Conservation (phyloP, 306 rosid genomes). For the Sicyos edulis region DNA sequence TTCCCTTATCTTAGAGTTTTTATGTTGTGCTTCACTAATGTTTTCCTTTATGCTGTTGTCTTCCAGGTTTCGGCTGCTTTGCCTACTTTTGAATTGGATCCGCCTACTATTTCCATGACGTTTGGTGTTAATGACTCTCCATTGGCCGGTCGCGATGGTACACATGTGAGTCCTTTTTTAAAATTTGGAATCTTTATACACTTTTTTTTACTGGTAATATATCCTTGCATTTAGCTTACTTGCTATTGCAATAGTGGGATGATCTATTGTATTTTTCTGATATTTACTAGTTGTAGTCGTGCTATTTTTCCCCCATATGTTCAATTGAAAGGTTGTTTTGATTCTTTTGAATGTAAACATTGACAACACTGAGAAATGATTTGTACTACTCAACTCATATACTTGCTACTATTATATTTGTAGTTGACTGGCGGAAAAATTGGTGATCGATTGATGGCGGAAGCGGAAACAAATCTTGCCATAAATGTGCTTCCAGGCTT, state of each 20-base stretch:
- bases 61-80: conserved; percentile 62
- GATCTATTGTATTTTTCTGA: background rate
- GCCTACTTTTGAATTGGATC: conserved; percentile 89
- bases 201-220: conserved; percentile 18
- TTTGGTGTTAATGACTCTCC: conserved; percentile 98
- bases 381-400: background rate
- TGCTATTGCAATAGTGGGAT: conserved; percentile 25
- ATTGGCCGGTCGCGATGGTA: conserved; percentile 93
- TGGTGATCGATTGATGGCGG: conserved; percentile 84
- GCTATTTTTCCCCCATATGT: background rate
- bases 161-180: conserved; percentile 57
- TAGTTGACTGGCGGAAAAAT: conserved; percentile 91
- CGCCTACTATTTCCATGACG: conserved; percentile 98
- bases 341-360: conserved; percentile 8
- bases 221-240: conserved; percentile 25
- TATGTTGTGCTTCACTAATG: background rate
- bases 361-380: background rate
- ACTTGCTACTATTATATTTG: conserved; percentile 14
- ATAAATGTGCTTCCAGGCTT: conserved; percentile 93
- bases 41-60: background rate
- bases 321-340: background rate
- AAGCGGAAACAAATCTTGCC: conserved; percentile 98
- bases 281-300: background rate
- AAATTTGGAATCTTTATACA: background rate
- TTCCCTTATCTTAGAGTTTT: conserved; percentile 7